Base-by-base conservation (phyloP, 2,329 filamentous ascomycete genomes). In the Lizonia empirigonia region DNA sequence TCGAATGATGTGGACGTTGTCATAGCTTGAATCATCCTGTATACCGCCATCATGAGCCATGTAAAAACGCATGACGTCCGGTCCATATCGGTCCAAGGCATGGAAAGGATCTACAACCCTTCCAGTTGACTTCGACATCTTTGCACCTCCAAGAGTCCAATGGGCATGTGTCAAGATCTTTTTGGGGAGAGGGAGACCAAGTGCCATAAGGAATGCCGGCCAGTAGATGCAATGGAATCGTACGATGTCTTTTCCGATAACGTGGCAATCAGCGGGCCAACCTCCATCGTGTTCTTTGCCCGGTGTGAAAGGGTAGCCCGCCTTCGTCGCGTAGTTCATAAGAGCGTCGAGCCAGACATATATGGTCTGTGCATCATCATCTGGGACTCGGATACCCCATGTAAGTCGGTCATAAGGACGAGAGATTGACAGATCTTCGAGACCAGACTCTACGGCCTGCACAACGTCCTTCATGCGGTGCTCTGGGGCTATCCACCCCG, bases 281-380 rank as follows among this genome's bases (percentile, higher is more conserved):
- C 89, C 85, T 40, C 82, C 82, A 16, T 76, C 77, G 12, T 78
- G 72, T 53, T 88, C 84, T 4, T 81, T 76, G 1, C 85, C 85
- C 0, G 89, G 86, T 1, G 85, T 75, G 85, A 88, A 91, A 26
- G 91, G 91, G 68, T 95, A 97, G 12, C 93, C 91, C 1, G 91
- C 84, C 56, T 87, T 90, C 13, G 92, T 96, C 42, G 94, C 76
- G 71, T 99, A 99, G 73, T 97, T 99, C 65, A 97, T 82, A 23
- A 99, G 82, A 1, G 94, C 94, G 74, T 99, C 95, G 0, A 99
- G 82, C 94, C 94, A 99, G 24, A 99, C 95, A 67, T 99, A 99
- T 50, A 99, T 93, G 2, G 92, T 97, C 74, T 97, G 94, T 15
- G 79, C 84, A 0, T 83, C 77, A 65, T 99, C 94, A 44, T 86